Percentiles rank a stretch among this genome's conserved stretches.
These are phyloP conservation scores for Tuber indicum DNA, from an alignment of 495 filamentous ascomycete species.

Conservation along the genomic window DNA sequence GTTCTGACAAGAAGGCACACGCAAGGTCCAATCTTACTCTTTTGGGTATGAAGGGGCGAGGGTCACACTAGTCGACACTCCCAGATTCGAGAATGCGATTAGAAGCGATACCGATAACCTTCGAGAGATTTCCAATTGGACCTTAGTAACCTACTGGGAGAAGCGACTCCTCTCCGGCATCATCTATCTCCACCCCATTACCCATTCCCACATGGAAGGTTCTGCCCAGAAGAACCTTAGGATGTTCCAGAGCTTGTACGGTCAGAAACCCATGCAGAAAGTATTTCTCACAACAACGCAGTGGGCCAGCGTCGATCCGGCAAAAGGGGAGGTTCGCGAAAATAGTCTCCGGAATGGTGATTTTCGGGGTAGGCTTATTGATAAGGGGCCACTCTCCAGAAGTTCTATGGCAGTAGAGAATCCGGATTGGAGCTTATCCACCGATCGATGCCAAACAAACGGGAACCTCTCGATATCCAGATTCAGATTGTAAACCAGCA, in stretches of 20 bases:
- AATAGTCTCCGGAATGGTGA: too few relatives aligned
- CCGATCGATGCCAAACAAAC: too few relatives aligned
- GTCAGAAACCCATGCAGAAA: slow-evolving; percentile 39
- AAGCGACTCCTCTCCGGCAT: slow-evolving; percentile 41
- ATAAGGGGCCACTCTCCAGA: too few relatives aligned
- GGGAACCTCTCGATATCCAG: too few relatives aligned
- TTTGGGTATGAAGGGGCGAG: slow-evolving; percentile 22
- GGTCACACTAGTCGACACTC: slow-evolving; percentile 48
- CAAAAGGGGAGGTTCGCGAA: too few relatives aligned
- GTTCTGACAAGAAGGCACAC: slow-evolving; percentile 23
- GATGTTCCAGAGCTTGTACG: slow-evolving; percentile 48
- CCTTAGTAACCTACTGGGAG: slow-evolving; percentile 37
- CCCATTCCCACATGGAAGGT: slow-evolving; percentile 42
- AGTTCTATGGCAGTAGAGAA: too few relatives aligned
- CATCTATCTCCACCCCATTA: slow-evolving; percentile 37
- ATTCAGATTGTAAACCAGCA: too few relatives aligned
- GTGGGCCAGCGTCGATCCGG: too few relatives aligned
- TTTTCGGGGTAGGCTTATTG: too few relatives aligned
- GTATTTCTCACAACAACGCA: slow-evolving; percentile 25
- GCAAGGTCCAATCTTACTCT: slow-evolving; percentile 11
- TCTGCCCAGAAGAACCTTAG: slow-evolving; percentile 44
- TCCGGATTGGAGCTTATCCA: too few relatives aligned
- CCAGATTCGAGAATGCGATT: slow-evolving; percentile 50
- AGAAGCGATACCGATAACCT: slow-evolving; percentile 46
- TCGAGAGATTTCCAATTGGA: not conserved